A percentile compares a stretch with the other conserved stretches of the same genome.
These are phyloP conservation scores for Globisporangium rhizosaccharum DNA, from an alignment of 352 stramenopile genomes.

Conservation along the genomic window DNA sequence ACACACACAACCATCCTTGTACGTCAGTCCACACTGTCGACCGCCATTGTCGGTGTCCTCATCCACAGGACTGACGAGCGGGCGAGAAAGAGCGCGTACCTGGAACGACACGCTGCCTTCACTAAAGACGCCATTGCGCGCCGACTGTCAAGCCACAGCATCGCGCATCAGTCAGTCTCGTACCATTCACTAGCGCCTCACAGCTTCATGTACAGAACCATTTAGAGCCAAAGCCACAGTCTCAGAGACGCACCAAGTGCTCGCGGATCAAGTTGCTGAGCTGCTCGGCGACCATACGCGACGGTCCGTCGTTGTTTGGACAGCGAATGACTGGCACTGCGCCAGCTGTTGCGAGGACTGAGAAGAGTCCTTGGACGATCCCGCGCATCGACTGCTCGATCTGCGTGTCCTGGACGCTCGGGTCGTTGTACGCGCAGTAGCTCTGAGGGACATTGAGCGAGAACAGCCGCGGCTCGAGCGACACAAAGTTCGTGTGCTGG, in stretches of 20 bases:
- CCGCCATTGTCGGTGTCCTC: neutral
- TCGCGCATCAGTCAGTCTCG: neutral
- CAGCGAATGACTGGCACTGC: conserved; percentile 95
- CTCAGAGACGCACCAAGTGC: conserved; percentile 45
- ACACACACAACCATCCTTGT: neutral
- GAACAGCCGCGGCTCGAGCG: conserved; percentile 94
- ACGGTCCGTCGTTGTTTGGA: conserved; percentile 88
- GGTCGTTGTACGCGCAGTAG: conserved; percentile 94
- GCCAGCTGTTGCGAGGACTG: conserved; percentile 90
- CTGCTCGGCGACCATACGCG: conserved; percentile 95
- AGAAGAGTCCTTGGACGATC: conserved; percentile 88
- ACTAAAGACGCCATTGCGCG: conserved; percentile 61
- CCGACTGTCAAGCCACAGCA: conserved; percentile 22
- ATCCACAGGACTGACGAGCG: neutral
- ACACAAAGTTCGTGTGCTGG: conserved; percentile 97
- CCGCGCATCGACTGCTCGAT: conserved; percentile 73
- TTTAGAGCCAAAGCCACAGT: too few species aligned
- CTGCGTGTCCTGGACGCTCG: conserved; percentile 61
- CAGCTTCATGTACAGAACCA: too few species aligned
- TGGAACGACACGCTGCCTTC: conserved; percentile 62
- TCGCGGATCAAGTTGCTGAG: conserved; percentile 82
- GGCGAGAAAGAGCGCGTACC: conserved; percentile 18
- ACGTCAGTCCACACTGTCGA: neutral
- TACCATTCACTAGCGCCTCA: neutral
- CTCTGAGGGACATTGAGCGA: conserved; percentile 90